Evolutionary conservation across 345 rosid genomes (phyloP).

Genomic region (Trapa incisa): DNA sequence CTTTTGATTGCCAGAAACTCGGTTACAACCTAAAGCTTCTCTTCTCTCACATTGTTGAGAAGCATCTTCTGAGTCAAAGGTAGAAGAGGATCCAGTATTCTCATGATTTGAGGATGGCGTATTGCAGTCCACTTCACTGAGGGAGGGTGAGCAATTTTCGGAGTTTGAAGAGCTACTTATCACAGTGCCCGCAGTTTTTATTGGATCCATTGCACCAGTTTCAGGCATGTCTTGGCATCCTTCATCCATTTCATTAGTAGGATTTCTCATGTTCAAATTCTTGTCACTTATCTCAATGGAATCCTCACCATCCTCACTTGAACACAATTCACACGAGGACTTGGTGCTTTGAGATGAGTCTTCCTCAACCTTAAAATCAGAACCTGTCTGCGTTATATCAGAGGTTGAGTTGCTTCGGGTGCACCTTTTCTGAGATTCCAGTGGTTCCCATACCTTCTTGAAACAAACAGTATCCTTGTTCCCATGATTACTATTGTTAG

Average conservation of each 20-base stretch:
- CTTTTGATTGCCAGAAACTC: constrained; percentile 27
- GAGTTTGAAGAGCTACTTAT: constrained; percentile 50
- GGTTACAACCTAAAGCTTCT: constrained; percentile 30
- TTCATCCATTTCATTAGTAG: constrained; percentile 20
- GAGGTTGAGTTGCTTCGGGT: constrained; percentile 52
- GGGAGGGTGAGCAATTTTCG: constrained; percentile 80
- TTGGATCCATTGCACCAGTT: constrained; percentile 18
- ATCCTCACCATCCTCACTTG: constrained; percentile 30
- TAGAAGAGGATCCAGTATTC: constrained; percentile 59
- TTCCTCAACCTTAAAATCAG: constrained; percentile 29
- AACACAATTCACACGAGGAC: constrained; percentile 28
- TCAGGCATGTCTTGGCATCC: constrained; percentile 12
- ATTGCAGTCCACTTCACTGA: constrained; percentile 76
- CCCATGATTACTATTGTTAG: constrained; percentile 21
- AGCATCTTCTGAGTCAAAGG: constrained; percentile 78
- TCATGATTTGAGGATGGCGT: constrained; percentile 55
- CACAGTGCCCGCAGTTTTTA: constrained; percentile 16
- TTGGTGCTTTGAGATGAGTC: constrained; percentile 22
- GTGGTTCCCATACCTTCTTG: constrained; percentile 74
- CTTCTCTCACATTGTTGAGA: constrained; percentile 55
- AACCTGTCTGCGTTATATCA: constrained; percentile 40
- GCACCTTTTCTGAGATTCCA: constrained; percentile 52
- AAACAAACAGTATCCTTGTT: constrained; percentile 30
- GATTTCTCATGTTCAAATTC: constrained; percentile 13
- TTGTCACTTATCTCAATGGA: constrained; percentile 24